These are phyloP conservation scores for Kwoniella shandongensis DNA, from an alignment of 768 basidiomycete genomes.

Conservation along the genomic window DNA sequence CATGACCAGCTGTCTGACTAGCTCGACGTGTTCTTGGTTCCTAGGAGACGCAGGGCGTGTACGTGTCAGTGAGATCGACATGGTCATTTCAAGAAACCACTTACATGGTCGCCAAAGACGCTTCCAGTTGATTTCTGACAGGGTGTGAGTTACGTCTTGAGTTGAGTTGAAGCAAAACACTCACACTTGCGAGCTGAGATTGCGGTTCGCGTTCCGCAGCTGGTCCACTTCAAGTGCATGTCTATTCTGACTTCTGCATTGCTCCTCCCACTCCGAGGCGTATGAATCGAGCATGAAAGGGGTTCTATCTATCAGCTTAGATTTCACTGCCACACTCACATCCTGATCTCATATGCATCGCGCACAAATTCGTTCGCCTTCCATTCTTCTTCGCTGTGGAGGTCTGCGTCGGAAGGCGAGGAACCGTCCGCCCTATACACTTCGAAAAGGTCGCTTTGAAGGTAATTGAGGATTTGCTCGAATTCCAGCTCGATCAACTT, in stretches of 20 bases:
- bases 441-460: slow-evolving; percentile 80
- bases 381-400: slow-evolving; percentile 53
- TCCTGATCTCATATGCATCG: slow-evolving; percentile 78
- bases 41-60: slow-evolving; percentile 9
- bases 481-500: slow-evolving; percentile 76
- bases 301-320: slow-evolving; percentile 59
- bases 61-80: background rate
- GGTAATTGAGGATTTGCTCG: slow-evolving; percentile 80
- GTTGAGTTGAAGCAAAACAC: slow-evolving; percentile 53
- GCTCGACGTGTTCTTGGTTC: slow-evolving; percentile 53
- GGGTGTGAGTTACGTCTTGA: slow-evolving; percentile 27
- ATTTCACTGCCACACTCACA: slow-evolving; percentile 54
- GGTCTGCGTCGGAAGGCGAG: slow-evolving; percentile 30
- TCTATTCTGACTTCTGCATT: slow-evolving; percentile 71
- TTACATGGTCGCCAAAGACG: slow-evolving; percentile 61
- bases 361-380: slow-evolving; percentile 81
- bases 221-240: slow-evolving; percentile 81
- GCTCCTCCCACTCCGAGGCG: slow-evolving; percentile 82
- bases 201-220: slow-evolving; percentile 75
- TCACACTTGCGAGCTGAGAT: slow-evolving; percentile 74
- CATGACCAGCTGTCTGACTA: slow-evolving; percentile 77
- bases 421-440: slow-evolving; percentile 61
- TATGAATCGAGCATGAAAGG: slow-evolving; percentile 94
- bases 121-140: slow-evolving; percentile 74
- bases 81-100: too few species aligned